phyloP scores from a whole-genome alignment of 2,329 filamentous ascomycete species.

The Nothopassalora personata region DNA sequence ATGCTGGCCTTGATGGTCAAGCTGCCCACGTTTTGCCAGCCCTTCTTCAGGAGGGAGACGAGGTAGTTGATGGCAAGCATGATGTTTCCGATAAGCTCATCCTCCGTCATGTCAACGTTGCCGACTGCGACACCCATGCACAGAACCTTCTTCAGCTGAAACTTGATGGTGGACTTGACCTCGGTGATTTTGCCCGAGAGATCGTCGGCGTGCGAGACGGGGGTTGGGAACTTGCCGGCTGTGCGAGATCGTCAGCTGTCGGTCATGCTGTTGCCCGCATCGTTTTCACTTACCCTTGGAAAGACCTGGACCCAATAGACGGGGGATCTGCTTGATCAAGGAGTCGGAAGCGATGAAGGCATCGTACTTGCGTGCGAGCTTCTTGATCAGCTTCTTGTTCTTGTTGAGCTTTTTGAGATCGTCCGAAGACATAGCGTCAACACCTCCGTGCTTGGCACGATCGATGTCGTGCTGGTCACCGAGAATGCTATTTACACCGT shows the following conservation, averaged over 20 bases:
- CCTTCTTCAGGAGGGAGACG: slow-evolving; percentile 99
- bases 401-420: slow-evolving; percentile 99
- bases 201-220: slow-evolving; percentile 94
- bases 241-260: slow-evolving; percentile 22
- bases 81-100: slow-evolving; percentile 96
- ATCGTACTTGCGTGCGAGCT: slow-evolving; percentile 99
- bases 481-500: slow-evolving; percentile 60
- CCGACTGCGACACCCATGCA: slow-evolving; percentile 99
- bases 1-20: slow-evolving; percentile 99
- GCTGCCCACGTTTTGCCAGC: slow-evolving; percentile 99
- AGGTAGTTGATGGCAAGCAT: slow-evolving; percentile 99
- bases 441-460: slow-evolving; percentile 97
- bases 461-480: slow-evolving; percentile 98
- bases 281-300: slow-evolving; percentile 68
- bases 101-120: slow-evolving; percentile 94
- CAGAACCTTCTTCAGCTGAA: slow-evolving; percentile 99
- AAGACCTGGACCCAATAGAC: slow-evolving; percentile 97
- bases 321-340: slow-evolving; percentile 99
- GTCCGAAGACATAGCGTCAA: slow-evolving; percentile 96
- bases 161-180: slow-evolving; percentile 99
- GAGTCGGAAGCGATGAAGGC: slow-evolving; percentile 96
- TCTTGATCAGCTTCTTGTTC: slow-evolving; percentile 99
- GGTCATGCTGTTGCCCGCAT: neutral
- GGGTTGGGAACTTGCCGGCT: slow-evolving; percentile 99
- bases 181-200: slow-evolving; percentile 93